Evolutionary conservation across 495 filamentous ascomycete species (phyloP).

Genomic region (Talaromyces trachyspermus): DNA sequence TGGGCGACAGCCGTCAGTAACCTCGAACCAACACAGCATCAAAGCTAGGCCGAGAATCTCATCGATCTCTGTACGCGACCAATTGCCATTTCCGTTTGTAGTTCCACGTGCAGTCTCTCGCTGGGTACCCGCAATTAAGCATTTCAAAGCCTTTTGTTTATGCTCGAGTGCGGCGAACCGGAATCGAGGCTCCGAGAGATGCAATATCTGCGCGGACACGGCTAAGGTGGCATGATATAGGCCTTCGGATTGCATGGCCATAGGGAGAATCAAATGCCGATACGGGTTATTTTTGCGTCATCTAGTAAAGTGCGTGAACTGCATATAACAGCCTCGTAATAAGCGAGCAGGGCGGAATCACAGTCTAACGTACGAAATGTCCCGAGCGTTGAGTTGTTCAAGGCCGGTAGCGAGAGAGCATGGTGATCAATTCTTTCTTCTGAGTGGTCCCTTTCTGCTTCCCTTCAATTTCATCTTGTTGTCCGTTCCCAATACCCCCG

Average conservation of each 20-base stretch:
- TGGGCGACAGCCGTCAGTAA: conserved; percentile 19
- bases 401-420: background rate
- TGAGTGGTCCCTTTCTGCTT: background rate
- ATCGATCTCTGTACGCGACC: conserved; percentile 14
- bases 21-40: conserved; percentile 21
- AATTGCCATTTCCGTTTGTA: background rate
- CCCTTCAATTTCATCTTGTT: background rate
- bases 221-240: conserved; percentile 21
- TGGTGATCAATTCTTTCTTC: background rate
- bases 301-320: conserved; percentile 20
- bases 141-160: conserved; percentile 12
- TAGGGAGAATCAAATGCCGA: conserved; percentile 21
- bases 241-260: conserved; percentile 18
- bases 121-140: conserved; percentile 10
- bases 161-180: conserved; percentile 13
- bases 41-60: conserved; percentile 18
- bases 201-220: conserved; percentile 17
- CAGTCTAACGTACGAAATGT: conserved; percentile 6
- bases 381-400: background rate
- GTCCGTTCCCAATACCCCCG: background rate
- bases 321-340: conserved; percentile 19
- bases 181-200: conserved; percentile 14
- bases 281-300: conserved; percentile 20
- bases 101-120: background rate
- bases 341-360: conserved; percentile 16